phyloP scores from a whole-genome alignment of 2,329 filamentous ascomycete genomes.

The Colletotrichum cordylinicola region DNA sequence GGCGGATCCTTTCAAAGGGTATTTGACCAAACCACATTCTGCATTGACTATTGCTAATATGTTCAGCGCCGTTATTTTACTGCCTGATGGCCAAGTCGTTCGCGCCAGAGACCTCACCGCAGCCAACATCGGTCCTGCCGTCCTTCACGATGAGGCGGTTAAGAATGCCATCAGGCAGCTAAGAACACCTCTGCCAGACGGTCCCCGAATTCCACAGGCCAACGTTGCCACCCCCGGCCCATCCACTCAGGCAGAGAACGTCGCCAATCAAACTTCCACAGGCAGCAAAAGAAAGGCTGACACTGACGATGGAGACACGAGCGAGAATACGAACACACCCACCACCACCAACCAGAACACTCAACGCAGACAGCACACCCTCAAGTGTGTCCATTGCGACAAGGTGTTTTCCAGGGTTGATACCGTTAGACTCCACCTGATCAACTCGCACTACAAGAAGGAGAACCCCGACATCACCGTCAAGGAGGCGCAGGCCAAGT shows the following conservation, averaged over 20 bases:
- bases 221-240: background rate
- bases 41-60: background rate
- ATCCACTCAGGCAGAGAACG: background rate
- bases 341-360: background rate
- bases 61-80: background rate
- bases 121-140: background rate
- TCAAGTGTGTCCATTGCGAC: background rate
- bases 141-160: background rate
- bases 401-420: background rate
- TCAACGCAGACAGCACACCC: background rate
- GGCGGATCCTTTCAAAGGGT: background rate
- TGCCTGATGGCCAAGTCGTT: background rate
- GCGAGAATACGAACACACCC: background rate
- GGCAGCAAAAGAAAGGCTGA: background rate
- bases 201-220: background rate
- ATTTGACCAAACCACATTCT: background rate
- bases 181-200: background rate
- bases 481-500: background rate
- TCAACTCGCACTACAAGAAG: background rate
- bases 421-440: accelerated
- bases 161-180: background rate
- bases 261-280: background rate
- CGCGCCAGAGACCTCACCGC: background rate
- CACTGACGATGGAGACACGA: background rate
- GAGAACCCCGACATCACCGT: accelerated